Evolutionary conservation across 805 yeast genomes (phyloP).

Genomic region (Candida easanensis): DNA sequence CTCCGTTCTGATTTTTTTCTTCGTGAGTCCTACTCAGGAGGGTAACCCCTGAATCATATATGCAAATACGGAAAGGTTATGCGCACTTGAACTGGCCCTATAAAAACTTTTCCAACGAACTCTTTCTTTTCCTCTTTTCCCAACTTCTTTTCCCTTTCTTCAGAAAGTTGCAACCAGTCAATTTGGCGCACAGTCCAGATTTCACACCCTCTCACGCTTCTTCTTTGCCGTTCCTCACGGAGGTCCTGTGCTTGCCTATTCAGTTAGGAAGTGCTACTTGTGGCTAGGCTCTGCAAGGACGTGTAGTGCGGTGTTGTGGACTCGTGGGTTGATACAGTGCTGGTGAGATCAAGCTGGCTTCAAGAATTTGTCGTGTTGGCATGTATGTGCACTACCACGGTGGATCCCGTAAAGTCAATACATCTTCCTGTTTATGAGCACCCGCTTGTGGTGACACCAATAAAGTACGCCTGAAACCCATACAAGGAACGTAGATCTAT

Average conservation of each 20-base stretch:
- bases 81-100: neutral
- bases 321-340: slow-evolving; percentile 22
- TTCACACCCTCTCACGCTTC: slow-evolving; percentile 17
- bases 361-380: slow-evolving; percentile 27
- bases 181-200: slow-evolving; percentile 16
- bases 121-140: neutral
- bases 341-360: slow-evolving; percentile 30
- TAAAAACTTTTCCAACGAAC: neutral
- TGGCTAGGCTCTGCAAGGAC: slow-evolving; percentile 11
- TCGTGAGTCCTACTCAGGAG: too few species aligned
- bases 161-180: slow-evolving; percentile 29
- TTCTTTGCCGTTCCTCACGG: slow-evolving; percentile 3
- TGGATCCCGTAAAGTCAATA: slow-evolving; percentile 35
- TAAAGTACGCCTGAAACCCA: too few species aligned
- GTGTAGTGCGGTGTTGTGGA: neutral
- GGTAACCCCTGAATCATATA: too few species aligned
- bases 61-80: neutral
- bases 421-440: slow-evolving; percentile 13
- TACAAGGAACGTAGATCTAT: too few species aligned
- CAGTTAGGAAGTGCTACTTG: slow-evolving; percentile 26
- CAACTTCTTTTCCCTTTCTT: slow-evolving; percentile 3
- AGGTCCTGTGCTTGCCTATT: slow-evolving; percentile 30
- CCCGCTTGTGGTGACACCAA: too few species aligned
- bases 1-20: too few species aligned
- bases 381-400: slow-evolving; percentile 7